These are phyloP conservation scores for Vigna trinervia DNA, from an alignment of 306 rosid species.

Conservation along the genomic window DNA sequence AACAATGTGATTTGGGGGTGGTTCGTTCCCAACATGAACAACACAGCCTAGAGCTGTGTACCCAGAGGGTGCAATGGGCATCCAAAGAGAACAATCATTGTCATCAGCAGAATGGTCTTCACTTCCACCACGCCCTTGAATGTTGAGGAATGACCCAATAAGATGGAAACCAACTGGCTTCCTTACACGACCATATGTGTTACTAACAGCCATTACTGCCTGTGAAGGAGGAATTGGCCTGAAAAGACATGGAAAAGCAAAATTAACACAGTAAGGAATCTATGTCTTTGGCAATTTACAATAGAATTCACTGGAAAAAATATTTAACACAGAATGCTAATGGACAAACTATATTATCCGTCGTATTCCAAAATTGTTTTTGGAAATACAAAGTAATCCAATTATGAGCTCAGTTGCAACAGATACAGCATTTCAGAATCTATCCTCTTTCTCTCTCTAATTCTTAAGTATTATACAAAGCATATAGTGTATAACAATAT, in stretches of 20 bases:
- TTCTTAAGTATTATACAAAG: too few species aligned
- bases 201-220: constrained; percentile 94
- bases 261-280: constrained; percentile 20
- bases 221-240: constrained; percentile 96
- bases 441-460: not conserved
- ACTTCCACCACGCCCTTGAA: constrained; percentile 61
- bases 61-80: constrained; percentile 93
- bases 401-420: constrained; percentile 10
- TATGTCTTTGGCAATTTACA: constrained; percentile 17
- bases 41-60: constrained; percentile 88
- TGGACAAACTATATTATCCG: constrained; percentile 21
- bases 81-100: constrained; percentile 87
- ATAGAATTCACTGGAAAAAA: constrained; percentile 2
- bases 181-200: constrained; percentile 89
- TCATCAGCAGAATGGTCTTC: constrained; percentile 53
- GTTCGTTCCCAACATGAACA: constrained; percentile 75
- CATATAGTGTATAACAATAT: not conserved
- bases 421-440: not conserved
- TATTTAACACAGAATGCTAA: constrained; percentile 24
- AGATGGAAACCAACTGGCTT: constrained; percentile 80
- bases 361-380: constrained; percentile 11
- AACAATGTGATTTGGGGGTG: constrained; percentile 79
- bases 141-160: constrained; percentile 71
- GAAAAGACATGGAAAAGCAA: constrained; percentile 49
- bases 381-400: not conserved